These are phyloP conservation scores for Tylopilus rubrobrunneus DNA, from an alignment of 768 basidiomycete species.

Conservation along the genomic window DNA sequence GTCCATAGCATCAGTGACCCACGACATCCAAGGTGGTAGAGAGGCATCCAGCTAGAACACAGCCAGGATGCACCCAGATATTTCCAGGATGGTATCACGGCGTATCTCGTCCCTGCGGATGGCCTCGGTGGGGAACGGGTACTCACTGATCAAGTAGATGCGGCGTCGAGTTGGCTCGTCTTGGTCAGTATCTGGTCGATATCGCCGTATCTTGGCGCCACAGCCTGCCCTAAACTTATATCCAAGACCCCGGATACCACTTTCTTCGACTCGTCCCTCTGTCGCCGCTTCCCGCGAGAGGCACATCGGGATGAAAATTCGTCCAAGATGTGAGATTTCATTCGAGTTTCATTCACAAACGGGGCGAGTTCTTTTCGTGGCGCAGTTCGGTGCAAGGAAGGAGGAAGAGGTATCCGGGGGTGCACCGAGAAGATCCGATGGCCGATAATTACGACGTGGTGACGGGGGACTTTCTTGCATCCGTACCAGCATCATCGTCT, in stretches of 20 bases:
- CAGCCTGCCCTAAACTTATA: constrained; percentile 29
- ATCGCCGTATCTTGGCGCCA: neutral
- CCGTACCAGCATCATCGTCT: constrained; percentile 4
- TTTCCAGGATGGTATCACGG: neutral
- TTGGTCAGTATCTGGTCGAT: constrained; percentile 6
- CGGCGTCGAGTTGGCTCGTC: constrained; percentile 17
- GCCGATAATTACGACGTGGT: neutral
- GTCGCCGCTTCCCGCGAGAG: neutral
- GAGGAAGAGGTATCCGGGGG: constrained; percentile 19
- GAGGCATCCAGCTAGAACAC: constrained; percentile 39
- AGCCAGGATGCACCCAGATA: constrained; percentile 25
- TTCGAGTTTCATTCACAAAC: neutral
- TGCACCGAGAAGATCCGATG: neutral
- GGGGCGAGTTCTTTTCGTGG: neutral
- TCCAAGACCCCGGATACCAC: constrained; percentile 20
- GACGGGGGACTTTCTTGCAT: constrained; percentile 8
- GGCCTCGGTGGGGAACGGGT: neutral
- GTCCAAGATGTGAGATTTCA: too few species aligned
- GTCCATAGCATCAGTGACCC: constrained; percentile 24
- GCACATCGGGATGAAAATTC: too few species aligned
- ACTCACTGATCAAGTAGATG: constrained; percentile 37
- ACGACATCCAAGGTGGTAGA: constrained; percentile 38
- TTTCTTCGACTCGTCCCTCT: constrained; percentile 8
- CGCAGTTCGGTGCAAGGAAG: neutral
- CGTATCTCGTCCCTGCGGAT: neutral